Conservation (phyloP, 2,329 filamentous ascomycete genomes). For the Microdochium paspali region DNA sequence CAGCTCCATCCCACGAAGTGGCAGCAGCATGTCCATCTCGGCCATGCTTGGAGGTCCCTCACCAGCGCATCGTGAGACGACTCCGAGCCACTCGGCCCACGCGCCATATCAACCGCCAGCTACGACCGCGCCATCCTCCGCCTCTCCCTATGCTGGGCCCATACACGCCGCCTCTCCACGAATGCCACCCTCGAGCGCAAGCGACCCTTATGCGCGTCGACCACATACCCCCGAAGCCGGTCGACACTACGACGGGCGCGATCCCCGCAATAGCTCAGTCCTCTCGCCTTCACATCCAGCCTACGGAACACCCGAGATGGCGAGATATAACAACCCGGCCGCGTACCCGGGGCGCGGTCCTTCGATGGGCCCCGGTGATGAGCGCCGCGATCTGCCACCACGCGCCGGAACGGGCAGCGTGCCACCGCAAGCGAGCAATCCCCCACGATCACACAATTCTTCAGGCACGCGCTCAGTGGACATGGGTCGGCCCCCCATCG, state of each 20-base stretch:
- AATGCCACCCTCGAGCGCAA: conserved; percentile 49
- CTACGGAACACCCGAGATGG: conserved; percentile 47
- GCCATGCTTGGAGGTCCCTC: conserved; percentile 42
- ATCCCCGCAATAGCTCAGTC: conserved; percentile 30
- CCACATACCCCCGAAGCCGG: conserved; percentile 67
- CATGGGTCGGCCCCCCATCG: conserved; percentile 25
- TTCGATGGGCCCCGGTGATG: conserved; percentile 35
- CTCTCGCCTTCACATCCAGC: conserved; percentile 37
- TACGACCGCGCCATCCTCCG: conserved; percentile 28
- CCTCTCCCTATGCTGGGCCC: conserved; percentile 34
- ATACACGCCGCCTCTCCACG: conserved; percentile 47
- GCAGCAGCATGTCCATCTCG: conserved; percentile 49
- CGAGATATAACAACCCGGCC: conserved; percentile 51
- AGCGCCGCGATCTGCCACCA: conserved; percentile 26
- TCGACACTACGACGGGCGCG: conserved; percentile 39
- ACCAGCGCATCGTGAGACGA: conserved; percentile 30
- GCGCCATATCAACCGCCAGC: conserved; percentile 32
- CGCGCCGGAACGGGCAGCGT: conserved; percentile 22
- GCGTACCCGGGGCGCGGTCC: conserved; percentile 41
- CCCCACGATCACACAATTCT: conserved; percentile 39
- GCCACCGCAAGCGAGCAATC: conserved; percentile 40
- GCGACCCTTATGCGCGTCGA: conserved; percentile 42
- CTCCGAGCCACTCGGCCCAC: conserved; percentile 22
- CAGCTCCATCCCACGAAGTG: conserved; percentile 29
- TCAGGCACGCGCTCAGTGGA: conserved; percentile 36